phyloP scores from a whole-genome alignment of 169 alveolate genomes.

The Plasmodium sp. region DNA sequence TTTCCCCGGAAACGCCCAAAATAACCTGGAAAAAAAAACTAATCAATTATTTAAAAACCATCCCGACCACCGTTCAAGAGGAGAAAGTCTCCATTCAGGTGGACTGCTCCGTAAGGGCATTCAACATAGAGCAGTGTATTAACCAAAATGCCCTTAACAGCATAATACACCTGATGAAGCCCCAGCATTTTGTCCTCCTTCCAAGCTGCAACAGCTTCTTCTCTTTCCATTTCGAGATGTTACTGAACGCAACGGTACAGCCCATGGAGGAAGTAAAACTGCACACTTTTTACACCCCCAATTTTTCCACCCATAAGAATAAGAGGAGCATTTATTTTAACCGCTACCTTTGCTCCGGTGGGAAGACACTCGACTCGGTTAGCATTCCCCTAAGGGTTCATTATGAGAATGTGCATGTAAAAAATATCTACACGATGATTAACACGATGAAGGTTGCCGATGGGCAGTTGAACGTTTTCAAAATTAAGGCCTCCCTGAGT shows the following conservation, averaged over 20 bases:
- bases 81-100: constrained; percentile 21
- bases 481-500: background rate
- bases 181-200: constrained; percentile 57
- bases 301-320: background rate
- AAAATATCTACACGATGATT: constrained; percentile 36
- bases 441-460: background rate
- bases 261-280: background rate
- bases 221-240: constrained; percentile 50
- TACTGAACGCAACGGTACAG: constrained; percentile 1
- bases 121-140: constrained; percentile 15
- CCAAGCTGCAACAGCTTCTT: constrained; percentile 38
- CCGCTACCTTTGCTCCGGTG: constrained; percentile 4
- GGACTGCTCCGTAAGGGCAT: constrained; percentile 17
- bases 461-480: background rate
- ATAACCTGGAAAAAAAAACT: constrained; percentile 41
- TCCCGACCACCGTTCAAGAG: constrained; percentile 18
- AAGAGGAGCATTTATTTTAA: background rate
- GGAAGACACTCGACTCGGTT: constrained; percentile 15
- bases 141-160: constrained; percentile 53
- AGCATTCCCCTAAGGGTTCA: constrained; percentile 15
- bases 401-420: constrained; percentile 55
- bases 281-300: constrained; percentile 41
- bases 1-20: background rate
- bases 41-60: constrained; percentile 33
- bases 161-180: constrained; percentile 29